phyloP scores from a whole-genome alignment of 2,329 filamentous ascomycete species.

The Aspergillus arachidicola region DNA sequence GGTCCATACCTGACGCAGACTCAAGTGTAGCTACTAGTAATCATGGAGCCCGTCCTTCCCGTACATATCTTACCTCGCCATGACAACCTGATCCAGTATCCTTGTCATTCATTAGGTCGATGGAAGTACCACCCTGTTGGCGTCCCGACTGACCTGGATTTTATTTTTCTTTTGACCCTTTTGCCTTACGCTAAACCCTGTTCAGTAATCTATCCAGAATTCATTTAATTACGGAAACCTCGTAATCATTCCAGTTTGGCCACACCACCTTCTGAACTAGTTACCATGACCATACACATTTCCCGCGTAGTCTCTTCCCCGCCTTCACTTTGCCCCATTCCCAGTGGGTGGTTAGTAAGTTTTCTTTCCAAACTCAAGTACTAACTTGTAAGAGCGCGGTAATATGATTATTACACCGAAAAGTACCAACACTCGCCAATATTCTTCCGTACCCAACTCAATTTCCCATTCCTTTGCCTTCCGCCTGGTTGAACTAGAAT shows the following conservation, averaged over 20 bases:
- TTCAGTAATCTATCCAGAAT: not conserved
- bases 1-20: conserved; percentile 1
- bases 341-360: conserved; percentile 1
- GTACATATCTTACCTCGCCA: conserved; percentile 1
- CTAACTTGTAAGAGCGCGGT: not conserved
- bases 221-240: not conserved
- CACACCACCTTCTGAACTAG: not conserved
- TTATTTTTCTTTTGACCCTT: not conserved
- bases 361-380: conserved; percentile 3
- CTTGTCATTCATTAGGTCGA: not conserved
- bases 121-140: conserved; percentile 1
- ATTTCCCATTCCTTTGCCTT: conserved; percentile 33
- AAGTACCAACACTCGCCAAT: conserved; percentile 4
- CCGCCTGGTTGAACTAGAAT: conserved; percentile 25
- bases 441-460: conserved; percentile 16
- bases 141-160: not conserved
- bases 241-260: not conserved
- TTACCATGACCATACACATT: not conserved
- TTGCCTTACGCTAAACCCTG: conserved; percentile 2
- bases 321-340: not conserved
- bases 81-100: conserved; percentile 9
- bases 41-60: not conserved
- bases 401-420: conserved; percentile 11
- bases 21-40: not conserved
- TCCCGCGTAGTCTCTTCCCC: not conserved